These are phyloP conservation scores for Naegleria fowleri DNA, from an alignment of 208 protist species.

Conservation along the genomic window DNA sequence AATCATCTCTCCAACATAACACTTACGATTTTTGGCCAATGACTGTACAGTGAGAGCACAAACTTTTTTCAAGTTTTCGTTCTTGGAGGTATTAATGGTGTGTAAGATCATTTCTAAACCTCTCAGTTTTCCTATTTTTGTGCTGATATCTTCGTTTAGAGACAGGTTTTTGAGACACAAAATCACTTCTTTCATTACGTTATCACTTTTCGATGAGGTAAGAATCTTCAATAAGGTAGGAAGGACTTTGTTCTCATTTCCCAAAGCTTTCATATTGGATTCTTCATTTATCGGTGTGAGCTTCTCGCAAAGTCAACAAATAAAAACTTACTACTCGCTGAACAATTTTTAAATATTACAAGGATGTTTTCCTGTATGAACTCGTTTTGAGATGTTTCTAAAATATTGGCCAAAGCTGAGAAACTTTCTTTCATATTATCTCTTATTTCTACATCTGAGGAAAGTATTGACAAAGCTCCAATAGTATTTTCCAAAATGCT, in stretches of 20 bases:
- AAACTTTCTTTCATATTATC: slow-evolving; percentile 65
- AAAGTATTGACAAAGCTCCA: slow-evolving; percentile 72
- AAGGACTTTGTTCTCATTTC: slow-evolving; percentile 54
- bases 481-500: slow-evolving; percentile 75
- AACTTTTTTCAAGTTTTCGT: background rate
- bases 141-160: slow-evolving; percentile 39
- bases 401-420: background rate
- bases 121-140: background rate
- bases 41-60: background rate
- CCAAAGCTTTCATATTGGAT: slow-evolving; percentile 2
- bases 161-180: slow-evolving; percentile 74
- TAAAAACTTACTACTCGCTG: background rate
- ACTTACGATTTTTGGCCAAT: slow-evolving; percentile 9
- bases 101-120: background rate
- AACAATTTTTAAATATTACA: slow-evolving; percentile 51
- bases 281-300: background rate
- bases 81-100: background rate
- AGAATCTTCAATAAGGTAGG: slow-evolving; percentile 58
- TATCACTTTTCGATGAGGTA: slow-evolving; percentile 60
- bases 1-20: too few relatives aligned
- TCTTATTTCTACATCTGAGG: slow-evolving; percentile 69
- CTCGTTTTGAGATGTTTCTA: slow-evolving; percentile 26
- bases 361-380: slow-evolving; percentile 60
- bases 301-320: background rate
- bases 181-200: slow-evolving; percentile 68